A percentile compares a stretch with the other conserved stretches of the same genome.
Conservation (phyloP, 73 alveolate genomes). For the Durusdinium trenchii region DNA sequence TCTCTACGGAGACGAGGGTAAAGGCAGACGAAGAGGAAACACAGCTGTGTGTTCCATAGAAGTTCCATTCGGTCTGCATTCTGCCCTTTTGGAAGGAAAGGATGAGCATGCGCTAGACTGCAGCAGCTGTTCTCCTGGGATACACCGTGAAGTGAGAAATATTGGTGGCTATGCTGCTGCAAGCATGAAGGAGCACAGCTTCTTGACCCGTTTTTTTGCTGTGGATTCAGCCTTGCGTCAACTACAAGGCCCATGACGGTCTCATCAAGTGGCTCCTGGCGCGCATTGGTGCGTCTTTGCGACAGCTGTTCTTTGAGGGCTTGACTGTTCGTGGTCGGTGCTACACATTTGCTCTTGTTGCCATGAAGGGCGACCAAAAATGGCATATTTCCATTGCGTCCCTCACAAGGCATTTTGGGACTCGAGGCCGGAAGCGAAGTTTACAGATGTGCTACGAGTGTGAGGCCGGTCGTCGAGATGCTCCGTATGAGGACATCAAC, state of each 20-base stretch:
- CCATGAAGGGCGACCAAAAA: background rate
- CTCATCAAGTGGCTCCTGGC: background rate
- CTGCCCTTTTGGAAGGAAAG: background rate
- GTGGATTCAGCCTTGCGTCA: background rate
- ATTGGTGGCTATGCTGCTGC: background rate
- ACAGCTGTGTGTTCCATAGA: background rate
- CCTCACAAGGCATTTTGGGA: background rate
- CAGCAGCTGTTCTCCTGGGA: background rate
- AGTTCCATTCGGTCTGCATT: background rate
- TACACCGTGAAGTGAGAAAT: too few relatives aligned
- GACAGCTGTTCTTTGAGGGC: background rate
- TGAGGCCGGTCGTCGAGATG: background rate
- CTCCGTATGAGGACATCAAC: background rate
- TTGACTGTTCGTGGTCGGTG: background rate
- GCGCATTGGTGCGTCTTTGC: background rate
- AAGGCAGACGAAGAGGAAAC: background rate
- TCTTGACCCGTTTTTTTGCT: background rate
- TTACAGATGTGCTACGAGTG: constrained; percentile 5
- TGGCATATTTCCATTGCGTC: background rate
- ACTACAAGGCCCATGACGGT: background rate
- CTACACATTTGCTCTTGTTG: background rate
- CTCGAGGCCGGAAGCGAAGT: background rate
- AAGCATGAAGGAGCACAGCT: background rate
- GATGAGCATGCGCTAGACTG: background rate
- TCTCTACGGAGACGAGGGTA: constrained; percentile 41